Percentiles rank a stretch among this genome's conserved stretches.
Conservation (phyloP, 2,329 filamentous ascomycete species). For the Tolypocladium album region DNA sequence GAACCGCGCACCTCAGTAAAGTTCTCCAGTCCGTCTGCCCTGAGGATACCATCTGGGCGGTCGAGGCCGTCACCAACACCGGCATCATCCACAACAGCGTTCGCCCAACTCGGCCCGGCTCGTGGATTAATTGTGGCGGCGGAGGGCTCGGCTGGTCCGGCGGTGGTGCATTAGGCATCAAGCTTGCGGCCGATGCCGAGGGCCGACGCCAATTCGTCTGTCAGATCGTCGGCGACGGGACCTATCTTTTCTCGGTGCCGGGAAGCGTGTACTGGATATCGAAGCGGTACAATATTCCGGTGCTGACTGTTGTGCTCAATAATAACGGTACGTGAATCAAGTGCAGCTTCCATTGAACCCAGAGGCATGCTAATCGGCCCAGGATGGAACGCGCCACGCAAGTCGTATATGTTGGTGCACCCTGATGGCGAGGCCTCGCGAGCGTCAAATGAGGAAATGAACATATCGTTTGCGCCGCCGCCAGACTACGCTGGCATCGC, state of each 20-base stretch:
- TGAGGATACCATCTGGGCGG: conserved; percentile 51
- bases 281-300: conserved; percentile 32
- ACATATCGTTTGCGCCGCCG: conserved; percentile 5
- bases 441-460: conserved; percentile 5
- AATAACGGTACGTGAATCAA: conserved; percentile 26
- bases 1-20: conserved; percentile 20
- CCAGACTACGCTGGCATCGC: conserved; percentile 5
- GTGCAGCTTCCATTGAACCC: not conserved
- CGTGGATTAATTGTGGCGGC: conserved; percentile 67
- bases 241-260: conserved; percentile 35
- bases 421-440: conserved; percentile 1
- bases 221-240: conserved; percentile 39
- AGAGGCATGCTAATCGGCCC: not conserved
- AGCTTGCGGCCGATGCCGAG: conserved; percentile 42
- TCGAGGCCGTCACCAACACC: conserved; percentile 65
- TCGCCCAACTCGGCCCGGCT: conserved; percentile 51
- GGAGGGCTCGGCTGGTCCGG: conserved; percentile 69
- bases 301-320: conserved; percentile 37
- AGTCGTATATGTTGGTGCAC: conserved; percentile 4
- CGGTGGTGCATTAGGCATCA: conserved; percentile 60
- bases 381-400: conserved; percentile 8
- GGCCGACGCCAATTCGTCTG: conserved; percentile 31
- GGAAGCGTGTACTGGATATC: conserved; percentile 38
- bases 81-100: conserved; percentile 56
- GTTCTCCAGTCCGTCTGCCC: conserved; percentile 9